Percentiles rank a stretch among this genome's conserved stretches.
phyloP scores from a whole-genome alignment of 1,139 yeast genomes.

The Suhomyces terraborum region DNA sequence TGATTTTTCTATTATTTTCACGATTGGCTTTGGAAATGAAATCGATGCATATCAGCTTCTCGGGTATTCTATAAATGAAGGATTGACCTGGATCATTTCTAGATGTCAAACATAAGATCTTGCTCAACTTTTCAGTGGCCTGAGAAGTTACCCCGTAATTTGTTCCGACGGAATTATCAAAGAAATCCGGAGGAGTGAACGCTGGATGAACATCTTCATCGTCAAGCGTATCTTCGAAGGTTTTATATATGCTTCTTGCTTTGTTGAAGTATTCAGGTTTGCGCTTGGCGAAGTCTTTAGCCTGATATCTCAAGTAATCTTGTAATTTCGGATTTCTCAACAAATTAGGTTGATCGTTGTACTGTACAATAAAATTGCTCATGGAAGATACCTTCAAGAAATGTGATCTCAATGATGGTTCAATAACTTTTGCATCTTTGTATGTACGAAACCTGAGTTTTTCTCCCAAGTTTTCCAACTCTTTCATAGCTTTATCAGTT shows the following conservation, averaged over 20 bases:
- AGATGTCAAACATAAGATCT: constrained; percentile 40
- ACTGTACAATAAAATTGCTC: constrained; percentile 61
- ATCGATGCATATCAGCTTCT: constrained; percentile 71
- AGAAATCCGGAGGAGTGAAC: constrained; percentile 48
- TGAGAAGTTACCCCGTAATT: constrained; percentile 49
- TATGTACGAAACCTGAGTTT: constrained; percentile 43
- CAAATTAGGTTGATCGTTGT: constrained; percentile 65
- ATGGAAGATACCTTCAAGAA: constrained; percentile 44
- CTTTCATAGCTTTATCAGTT: constrained; percentile 24
- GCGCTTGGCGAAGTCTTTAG: constrained; percentile 23
- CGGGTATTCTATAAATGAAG: constrained; percentile 67
- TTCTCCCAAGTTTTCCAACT: constrained; percentile 10
- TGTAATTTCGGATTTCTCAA: constrained; percentile 29
- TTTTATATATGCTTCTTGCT: constrained; percentile 13
- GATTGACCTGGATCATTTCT: constrained; percentile 29
- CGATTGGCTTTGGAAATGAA: constrained; percentile 55
- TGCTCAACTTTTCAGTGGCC: constrained; percentile 36
- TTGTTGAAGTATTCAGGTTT: constrained; percentile 31
- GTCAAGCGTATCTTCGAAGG: constrained; percentile 14
- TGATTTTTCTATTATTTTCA: constrained; percentile 22
- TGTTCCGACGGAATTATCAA: constrained; percentile 39
- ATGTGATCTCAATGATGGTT: constrained; percentile 45
- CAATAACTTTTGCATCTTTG: constrained; percentile 54
- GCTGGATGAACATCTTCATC: constrained; percentile 24
- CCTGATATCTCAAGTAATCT: constrained; percentile 36